Evolutionary conservation across 2,329 filamentous ascomycete genomes (phyloP).

Genomic region (Penicillium sp.): DNA sequence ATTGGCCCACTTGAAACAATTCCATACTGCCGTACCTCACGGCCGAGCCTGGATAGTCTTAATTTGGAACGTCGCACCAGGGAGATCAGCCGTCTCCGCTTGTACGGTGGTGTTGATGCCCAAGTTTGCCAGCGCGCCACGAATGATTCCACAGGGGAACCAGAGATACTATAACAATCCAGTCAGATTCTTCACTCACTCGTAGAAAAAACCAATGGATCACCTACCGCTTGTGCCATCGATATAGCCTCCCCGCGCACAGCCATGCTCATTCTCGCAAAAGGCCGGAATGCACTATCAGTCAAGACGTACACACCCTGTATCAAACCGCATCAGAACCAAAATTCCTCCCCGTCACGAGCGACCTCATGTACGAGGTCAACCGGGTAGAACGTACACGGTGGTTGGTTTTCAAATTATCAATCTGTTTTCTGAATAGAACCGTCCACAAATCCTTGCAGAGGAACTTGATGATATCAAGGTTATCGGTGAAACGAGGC

Average conservation of each 20-base stretch:
- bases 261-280: constrained; percentile 83
- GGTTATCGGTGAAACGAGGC: constrained; percentile 81
- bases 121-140: constrained; percentile 85
- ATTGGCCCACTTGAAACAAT: not conserved
- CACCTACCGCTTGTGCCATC: constrained; percentile 67
- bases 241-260: constrained; percentile 64
- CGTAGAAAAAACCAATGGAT: constrained; percentile 4
- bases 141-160: constrained; percentile 89
- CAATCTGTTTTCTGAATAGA: constrained; percentile 92
- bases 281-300: constrained; percentile 83
- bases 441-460: constrained; percentile 98
- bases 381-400: constrained; percentile 54
- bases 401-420: constrained; percentile 98
- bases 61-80: constrained; percentile 89
- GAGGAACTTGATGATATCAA: constrained; percentile 96
- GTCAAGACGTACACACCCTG: constrained; percentile 93
- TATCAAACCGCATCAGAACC: not conserved
- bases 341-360: not conserved
- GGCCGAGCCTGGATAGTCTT: constrained; percentile 68
- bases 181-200: not conserved
- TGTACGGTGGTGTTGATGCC: constrained; percentile 88
- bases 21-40: constrained; percentile 35
- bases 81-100: constrained; percentile 80
- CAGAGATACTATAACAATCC: constrained; percentile 65
- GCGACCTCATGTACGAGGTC: no score